Percentiles rank a stretch among this genome's conserved stretches.
Conservation (phyloP, 768 basidiomycete species). For the Phallus indusiatus region DNA sequence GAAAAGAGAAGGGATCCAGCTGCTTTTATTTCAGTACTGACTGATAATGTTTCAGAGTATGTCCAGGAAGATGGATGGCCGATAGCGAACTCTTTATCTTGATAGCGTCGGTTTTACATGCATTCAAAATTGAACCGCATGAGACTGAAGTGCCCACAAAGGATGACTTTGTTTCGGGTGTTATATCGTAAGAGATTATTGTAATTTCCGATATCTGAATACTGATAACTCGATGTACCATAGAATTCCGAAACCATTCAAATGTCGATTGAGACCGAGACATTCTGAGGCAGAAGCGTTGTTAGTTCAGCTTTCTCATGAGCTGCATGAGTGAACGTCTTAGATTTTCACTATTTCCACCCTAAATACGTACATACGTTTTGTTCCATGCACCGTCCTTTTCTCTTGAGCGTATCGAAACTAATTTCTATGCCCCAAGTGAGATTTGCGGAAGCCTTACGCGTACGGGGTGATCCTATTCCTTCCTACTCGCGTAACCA, state of each 20-base stretch:
- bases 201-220: no score
- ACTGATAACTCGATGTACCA: background rate
- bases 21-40: background rate
- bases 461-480: no score
- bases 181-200: background rate
- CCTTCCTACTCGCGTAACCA: no score
- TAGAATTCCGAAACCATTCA: background rate
- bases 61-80: constrained; percentile 1
- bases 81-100: background rate
- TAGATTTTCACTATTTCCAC: no score
- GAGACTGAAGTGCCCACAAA: background rate
- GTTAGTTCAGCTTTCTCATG: background rate
- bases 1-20: background rate
- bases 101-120: background rate
- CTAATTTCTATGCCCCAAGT: no score
- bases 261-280: background rate
- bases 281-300: background rate
- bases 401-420: no score
- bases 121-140: constrained; percentile 3
- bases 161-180: background rate
- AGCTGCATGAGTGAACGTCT: background rate
- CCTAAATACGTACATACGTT: no score
- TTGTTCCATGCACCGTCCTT: no score
- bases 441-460: no score
- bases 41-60: background rate